A percentile compares a stretch with the other conserved stretches of the same genome.
These are phyloP conservation scores for Verticillium nubilum DNA, from an alignment of 2,329 filamentous ascomycete genomes.

Conservation along the genomic window DNA sequence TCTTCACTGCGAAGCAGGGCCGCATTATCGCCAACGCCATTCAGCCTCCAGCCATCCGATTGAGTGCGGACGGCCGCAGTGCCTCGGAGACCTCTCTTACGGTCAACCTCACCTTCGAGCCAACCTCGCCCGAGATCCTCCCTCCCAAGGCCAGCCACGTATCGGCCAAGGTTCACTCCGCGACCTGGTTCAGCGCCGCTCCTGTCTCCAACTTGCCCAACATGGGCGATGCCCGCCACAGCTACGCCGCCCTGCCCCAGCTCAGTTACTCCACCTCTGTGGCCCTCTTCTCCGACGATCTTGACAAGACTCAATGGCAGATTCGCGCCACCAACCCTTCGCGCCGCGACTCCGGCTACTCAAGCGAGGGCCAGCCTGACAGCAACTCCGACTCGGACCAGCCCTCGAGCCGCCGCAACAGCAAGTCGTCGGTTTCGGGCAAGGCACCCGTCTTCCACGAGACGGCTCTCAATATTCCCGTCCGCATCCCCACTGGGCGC, in stretches of 20 bases:
- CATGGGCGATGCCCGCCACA: slow-evolving; percentile 37
- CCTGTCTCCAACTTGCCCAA: slow-evolving; percentile 44
- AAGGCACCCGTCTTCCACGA: slow-evolving; percentile 29
- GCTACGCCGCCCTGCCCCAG: slow-evolving; percentile 23
- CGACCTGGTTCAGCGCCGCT: slow-evolving; percentile 45
- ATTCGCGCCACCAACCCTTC: slow-evolving; percentile 23
- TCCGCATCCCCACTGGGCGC: slow-evolving; percentile 39
- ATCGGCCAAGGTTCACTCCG: slow-evolving; percentile 43
- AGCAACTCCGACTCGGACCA: slow-evolving; percentile 27
- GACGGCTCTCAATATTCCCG: slow-evolving; percentile 39
- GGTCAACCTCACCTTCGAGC: slow-evolving; percentile 42
- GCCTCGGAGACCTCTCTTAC: slow-evolving; percentile 35
- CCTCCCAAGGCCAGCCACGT: slow-evolving; percentile 45
- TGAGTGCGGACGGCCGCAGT: slow-evolving; percentile 42
- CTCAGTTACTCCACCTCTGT: slow-evolving; percentile 41
- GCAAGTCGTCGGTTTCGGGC: slow-evolving; percentile 9
- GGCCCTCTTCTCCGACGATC: slow-evolving; percentile 18
- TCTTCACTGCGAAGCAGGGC: slow-evolving; percentile 47
- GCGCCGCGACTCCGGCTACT: slow-evolving; percentile 50
- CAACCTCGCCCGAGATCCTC: slow-evolving; percentile 31
- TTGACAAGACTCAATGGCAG: slow-evolving; percentile 33
- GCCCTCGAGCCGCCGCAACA: slow-evolving; percentile 9
- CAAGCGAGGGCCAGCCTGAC: slow-evolving; percentile 31
- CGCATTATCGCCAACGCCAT: slow-evolving; percentile 37
- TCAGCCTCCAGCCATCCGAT: slow-evolving; percentile 43